Conservation (phyloP, 345 rosid genomes). For the Viola odorata region DNA sequence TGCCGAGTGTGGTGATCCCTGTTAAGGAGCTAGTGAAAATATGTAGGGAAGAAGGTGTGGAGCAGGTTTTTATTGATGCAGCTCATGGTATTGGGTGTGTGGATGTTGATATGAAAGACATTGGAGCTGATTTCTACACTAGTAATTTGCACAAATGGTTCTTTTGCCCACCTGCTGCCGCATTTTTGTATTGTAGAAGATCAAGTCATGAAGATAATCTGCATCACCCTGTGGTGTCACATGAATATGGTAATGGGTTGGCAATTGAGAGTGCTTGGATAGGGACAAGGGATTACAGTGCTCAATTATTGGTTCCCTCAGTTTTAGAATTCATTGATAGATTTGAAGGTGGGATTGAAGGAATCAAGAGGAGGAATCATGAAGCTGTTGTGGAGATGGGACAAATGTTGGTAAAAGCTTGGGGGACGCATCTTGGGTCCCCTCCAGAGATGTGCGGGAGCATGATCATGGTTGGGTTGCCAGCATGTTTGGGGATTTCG, state of each 20-base stretch:
- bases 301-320: constrained; percentile 78
- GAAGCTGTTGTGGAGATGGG: constrained; percentile 78
- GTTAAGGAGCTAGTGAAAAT: constrained; percentile 71
- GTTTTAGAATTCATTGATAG: constrained; percentile 67
- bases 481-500: constrained; percentile 51
- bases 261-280: constrained; percentile 91
- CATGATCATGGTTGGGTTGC: constrained; percentile 95
- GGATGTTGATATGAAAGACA: constrained; percentile 78
- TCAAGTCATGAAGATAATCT: constrained; percentile 23
- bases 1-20: constrained; percentile 89
- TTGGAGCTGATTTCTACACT: constrained; percentile 90
- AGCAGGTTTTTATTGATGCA: constrained; percentile 85
- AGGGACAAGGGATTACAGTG: constrained; percentile 89
- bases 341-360: constrained; percentile 80
- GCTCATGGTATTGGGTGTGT: constrained; percentile 95
- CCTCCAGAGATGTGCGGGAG: constrained; percentile 76
- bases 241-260: constrained; percentile 88
- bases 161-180: constrained; percentile 84
- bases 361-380: constrained; percentile 82
- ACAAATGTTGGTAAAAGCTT: constrained; percentile 62
- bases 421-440: constrained; percentile 91
- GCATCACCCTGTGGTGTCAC: constrained; percentile 96
- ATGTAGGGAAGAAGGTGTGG: constrained; percentile 84
- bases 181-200: constrained; percentile 73
- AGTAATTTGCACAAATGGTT: constrained; percentile 96